A percentile compares a stretch with the other conserved stretches of the same genome.
Evolutionary conservation across 164 flowering plant genomes (phyloP).

Genomic region (Berberis thunbergii): DNA sequence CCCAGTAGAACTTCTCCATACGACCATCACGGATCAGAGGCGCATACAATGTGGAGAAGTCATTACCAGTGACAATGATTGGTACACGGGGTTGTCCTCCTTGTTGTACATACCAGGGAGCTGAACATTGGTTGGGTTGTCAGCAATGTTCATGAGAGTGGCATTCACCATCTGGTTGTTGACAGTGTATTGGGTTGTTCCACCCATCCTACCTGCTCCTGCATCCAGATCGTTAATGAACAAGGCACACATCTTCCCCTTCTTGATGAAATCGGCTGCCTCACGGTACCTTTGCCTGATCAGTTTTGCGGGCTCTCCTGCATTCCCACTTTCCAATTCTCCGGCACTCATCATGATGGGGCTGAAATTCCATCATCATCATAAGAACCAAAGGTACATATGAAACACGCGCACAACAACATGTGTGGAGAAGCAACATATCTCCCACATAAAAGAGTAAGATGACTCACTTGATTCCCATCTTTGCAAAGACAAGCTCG

Average conservation of each 20-base stretch:
- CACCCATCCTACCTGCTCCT: no score
- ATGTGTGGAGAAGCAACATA: no score
- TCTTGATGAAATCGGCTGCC: conserved; percentile 38
- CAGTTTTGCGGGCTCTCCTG: conserved; percentile 43
- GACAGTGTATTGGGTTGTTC: conserved; percentile 38
- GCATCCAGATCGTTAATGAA: conserved; percentile 31
- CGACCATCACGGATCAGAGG: conserved; percentile 53
- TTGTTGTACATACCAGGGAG: conserved; percentile 37
- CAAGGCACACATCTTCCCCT: conserved; percentile 43
- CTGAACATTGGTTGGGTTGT: conserved; percentile 41
- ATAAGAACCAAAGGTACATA: no score
- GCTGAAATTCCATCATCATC: conserved; percentile 15
- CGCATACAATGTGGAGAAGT: conserved; percentile 46
- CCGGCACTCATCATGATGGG: conserved; percentile 49
- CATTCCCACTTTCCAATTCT: conserved; percentile 45
- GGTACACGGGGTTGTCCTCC: conserved; percentile 41
- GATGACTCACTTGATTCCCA: conserved; percentile 35
- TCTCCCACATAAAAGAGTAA: no score
- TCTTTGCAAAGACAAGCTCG: conserved; percentile 13
- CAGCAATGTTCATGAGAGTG: conserved; percentile 53
- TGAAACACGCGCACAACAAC: no score
- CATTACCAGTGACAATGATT: conserved; percentile 45
- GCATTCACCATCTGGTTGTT: conserved; percentile 57
- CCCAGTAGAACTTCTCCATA: conserved; percentile 58
- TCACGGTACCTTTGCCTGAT: conserved; percentile 45